Conservation (phyloP, 805 yeast genomes). For the Saccharomycopsis oosterbeekiorum region DNA sequence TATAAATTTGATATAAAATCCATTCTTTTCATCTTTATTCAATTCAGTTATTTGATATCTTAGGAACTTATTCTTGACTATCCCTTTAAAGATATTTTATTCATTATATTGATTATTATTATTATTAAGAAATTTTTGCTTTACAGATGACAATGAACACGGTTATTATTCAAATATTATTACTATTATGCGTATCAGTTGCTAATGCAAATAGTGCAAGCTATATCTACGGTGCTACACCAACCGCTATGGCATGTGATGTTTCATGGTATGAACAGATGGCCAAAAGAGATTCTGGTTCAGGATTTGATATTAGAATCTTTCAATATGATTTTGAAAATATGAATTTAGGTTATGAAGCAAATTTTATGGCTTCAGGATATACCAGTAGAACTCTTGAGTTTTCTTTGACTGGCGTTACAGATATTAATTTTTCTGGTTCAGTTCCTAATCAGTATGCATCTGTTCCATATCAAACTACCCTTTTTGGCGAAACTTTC, state of each 20-base stretch:
- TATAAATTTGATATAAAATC: no score
- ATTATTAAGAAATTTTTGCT: background rate
- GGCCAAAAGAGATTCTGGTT: background rate
- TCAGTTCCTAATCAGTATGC: background rate
- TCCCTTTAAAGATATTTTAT: no score
- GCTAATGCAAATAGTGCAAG: background rate
- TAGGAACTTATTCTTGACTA: no score
- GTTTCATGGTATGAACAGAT: background rate
- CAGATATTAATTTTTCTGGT: background rate
- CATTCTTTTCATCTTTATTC: no score
- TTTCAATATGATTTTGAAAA: background rate
- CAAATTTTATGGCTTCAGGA: background rate
- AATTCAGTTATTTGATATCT: no score
- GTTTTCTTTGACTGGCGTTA: background rate
- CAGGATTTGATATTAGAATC: background rate
- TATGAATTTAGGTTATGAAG: background rate
- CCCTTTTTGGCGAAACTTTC: background rate
- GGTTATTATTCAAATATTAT: background rate
- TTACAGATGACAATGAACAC: background rate
- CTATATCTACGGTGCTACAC: background rate
- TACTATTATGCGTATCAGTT: background rate
- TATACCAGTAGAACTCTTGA: background rate
- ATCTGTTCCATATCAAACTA: background rate
- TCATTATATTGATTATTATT: background rate
- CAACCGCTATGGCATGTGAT: background rate